Evolutionary conservation across 2,329 filamentous ascomycete genomes (phyloP).

Genomic region (Aspergillus clavatus): DNA sequence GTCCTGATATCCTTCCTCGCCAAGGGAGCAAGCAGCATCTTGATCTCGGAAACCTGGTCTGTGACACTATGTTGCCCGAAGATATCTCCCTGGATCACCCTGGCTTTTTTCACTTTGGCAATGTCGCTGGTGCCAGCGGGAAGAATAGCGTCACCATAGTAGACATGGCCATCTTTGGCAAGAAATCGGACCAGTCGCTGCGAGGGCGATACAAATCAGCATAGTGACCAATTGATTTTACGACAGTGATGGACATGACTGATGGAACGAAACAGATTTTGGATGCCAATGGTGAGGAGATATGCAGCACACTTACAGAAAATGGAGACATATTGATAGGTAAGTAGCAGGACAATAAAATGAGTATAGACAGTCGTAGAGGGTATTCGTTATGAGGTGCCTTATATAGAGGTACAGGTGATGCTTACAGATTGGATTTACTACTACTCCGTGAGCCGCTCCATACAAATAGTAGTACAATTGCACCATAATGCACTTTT

Average conservation of each 20-base stretch:
- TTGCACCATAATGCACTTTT: neutral
- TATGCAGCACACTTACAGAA: slow-evolving; percentile 36
- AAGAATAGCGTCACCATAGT: slow-evolving; percentile 71
- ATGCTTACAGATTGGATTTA: too few species aligned
- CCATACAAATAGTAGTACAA: too few species aligned
- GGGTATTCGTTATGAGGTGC: neutral
- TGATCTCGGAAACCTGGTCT: slow-evolving; percentile 52
- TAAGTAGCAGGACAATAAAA: neutral
- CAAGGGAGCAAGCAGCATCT: slow-evolving; percentile 58
- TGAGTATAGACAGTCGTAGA: neutral
- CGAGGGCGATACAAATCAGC: neutral
- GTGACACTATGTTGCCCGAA: slow-evolving; percentile 62
- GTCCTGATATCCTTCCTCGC: slow-evolving; percentile 59
- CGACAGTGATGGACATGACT: neutral
- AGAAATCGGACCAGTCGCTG: slow-evolving; percentile 71
- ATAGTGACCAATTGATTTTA: neutral
- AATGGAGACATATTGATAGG: slow-evolving; percentile 41
- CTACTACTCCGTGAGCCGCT: too few species aligned
- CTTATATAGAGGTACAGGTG: neutral
- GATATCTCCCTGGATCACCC: slow-evolving; percentile 60
- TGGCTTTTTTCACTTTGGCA: slow-evolving; percentile 56
- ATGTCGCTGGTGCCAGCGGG: slow-evolving; percentile 58
- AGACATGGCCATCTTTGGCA: slow-evolving; percentile 62
- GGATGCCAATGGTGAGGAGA: neutral
- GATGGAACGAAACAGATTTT: neutral